Base-by-base conservation (phyloP, 1,284 basidiomycete genomes). In the Apiotrichum domesticum region DNA sequence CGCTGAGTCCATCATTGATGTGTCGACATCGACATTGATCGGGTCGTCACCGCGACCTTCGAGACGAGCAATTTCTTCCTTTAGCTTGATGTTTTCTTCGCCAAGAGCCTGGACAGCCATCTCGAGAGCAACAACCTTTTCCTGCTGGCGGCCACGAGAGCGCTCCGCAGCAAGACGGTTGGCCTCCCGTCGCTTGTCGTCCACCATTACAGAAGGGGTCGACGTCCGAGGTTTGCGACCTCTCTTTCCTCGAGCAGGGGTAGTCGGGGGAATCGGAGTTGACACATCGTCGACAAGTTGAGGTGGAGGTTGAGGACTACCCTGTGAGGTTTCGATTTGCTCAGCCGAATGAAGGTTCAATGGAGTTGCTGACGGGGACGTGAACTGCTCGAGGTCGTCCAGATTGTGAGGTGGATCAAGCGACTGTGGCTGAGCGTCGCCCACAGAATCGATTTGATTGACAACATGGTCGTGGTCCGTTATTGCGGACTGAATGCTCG, bases 91-190 rank as follows among this genome's bases (percentile, higher is more conserved):
- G 59, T 76, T 74, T 59, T 77, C 75, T 37, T 71, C 68, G 7
- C 52, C 57, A 13, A 76, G 51, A 0, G 58, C 56, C 47, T 68
- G 65, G 8, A 66, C 63, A 0, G 71, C 68, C 32, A 63, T 61
- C 35, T 74, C 68, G 3, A 77, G 59, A 2, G 68, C 67, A 1
- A 57, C 57, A 8, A 62, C 58, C 55, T 72, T 71, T 46, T 74
- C 72, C 8, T 65, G 59, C 45, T 69, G 67, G 8, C 75, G 61
- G 0, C 62, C 59, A 5, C 75, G 63, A 2, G 70, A 72, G 14
- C 74, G 65, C 56, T 75, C 73, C 6, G 75, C 75, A 2, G 75
- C 75, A 4, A 75, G 64, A 35, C 75, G 67, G 49, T 77, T 77
- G 9, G 75, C 74, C 61, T 77, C 75, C 41, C 67, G 61, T 15